These are phyloP conservation scores for Colletotrichum costaricense DNA, from an alignment of 2,329 filamentous ascomycete genomes.

Conservation along the genomic window DNA sequence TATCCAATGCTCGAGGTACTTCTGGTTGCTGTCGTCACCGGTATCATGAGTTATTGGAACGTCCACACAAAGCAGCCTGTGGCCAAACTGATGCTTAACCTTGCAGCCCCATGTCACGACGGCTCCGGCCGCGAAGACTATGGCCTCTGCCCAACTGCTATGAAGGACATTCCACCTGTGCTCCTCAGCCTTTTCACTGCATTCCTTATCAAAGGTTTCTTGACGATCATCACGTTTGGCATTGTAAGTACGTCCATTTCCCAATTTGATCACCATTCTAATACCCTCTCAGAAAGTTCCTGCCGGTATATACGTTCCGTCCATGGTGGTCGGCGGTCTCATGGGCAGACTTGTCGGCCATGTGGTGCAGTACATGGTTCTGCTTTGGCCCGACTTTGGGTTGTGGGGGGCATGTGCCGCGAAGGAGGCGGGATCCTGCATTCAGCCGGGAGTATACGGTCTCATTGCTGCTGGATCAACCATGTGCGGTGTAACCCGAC, in stretches of 20 bases:
- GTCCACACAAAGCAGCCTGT: constrained; percentile 89
- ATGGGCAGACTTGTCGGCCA: constrained; percentile 92
- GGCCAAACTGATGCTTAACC: constrained; percentile 88
- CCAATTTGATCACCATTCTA: constrained; percentile 22
- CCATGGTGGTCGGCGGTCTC: constrained; percentile 96
- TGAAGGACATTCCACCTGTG: constrained; percentile 82
- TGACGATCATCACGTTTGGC: constrained; percentile 93
- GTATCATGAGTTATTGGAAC: constrained; percentile 93
- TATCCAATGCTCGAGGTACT: constrained; percentile 89
- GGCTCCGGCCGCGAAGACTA: constrained; percentile 70
- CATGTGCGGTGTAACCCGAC: constrained; percentile 95
- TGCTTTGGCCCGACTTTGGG: constrained; percentile 76
- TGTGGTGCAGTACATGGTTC: constrained; percentile 81
- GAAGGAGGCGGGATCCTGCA: constrained; percentile 80
- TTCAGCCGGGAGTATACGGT: constrained; percentile 97
- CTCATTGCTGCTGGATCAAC: constrained; percentile 94
- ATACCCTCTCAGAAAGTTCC: constrained; percentile 78
- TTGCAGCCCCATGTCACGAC: constrained; percentile 87
- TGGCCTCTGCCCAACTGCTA: constrained; percentile 80
- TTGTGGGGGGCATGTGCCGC: constrained; percentile 82
- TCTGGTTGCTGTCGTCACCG: constrained; percentile 87
- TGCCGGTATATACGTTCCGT: constrained; percentile 96
- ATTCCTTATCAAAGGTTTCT: constrained; percentile 87
- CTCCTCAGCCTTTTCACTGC: constrained; percentile 79
- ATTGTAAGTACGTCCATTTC: constrained; percentile 64